phyloP scores from a whole-genome alignment of 805 yeast species.

The Cyberlindnera maritima region DNA sequence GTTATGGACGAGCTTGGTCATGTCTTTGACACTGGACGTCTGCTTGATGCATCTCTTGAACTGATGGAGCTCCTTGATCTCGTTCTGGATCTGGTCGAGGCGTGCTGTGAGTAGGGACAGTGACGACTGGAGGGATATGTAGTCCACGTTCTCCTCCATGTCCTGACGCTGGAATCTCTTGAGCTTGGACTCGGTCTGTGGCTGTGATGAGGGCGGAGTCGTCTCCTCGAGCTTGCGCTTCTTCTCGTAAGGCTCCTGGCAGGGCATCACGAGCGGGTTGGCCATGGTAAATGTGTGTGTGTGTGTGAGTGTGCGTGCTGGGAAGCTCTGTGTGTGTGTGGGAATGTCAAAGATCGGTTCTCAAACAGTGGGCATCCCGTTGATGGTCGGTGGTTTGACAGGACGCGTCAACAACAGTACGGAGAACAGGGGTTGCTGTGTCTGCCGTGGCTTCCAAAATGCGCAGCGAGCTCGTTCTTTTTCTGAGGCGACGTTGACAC shows the following conservation, averaged over 20 bases:
- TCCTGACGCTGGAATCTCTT: constrained; percentile 16
- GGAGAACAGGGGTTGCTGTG: too few species aligned
- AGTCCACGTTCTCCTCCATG: constrained; percentile 24
- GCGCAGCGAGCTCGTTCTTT: too few species aligned
- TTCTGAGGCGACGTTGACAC: too few species aligned
- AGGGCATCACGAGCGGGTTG: constrained; percentile 1
- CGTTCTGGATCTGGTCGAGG: constrained; percentile 15
- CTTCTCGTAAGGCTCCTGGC: constrained; percentile 1
- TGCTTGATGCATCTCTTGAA: constrained; percentile 21
- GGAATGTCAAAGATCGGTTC: too few species aligned
- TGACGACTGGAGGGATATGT: constrained; percentile 23
- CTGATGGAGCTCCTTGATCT: constrained; percentile 22
- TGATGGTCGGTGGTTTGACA: too few species aligned
- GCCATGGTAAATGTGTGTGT: constrained; percentile 5
- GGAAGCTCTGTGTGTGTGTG: too few species aligned
- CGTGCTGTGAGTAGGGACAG: constrained; percentile 23
- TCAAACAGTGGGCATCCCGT: too few species aligned
- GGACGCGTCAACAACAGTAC: too few species aligned
- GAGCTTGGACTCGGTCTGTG: constrained; percentile 7
- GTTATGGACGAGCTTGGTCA: constrained; percentile 11
- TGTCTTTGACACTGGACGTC: constrained; percentile 18
- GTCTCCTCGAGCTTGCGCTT: constrained; percentile 11
- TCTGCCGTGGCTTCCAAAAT: too few species aligned
- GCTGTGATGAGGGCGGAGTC: not conserved
- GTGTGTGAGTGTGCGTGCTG: too few species aligned